Base-by-base conservation (phyloP, 495 filamentous ascomycete species). In the Venustampulla echinocandica region DNA sequence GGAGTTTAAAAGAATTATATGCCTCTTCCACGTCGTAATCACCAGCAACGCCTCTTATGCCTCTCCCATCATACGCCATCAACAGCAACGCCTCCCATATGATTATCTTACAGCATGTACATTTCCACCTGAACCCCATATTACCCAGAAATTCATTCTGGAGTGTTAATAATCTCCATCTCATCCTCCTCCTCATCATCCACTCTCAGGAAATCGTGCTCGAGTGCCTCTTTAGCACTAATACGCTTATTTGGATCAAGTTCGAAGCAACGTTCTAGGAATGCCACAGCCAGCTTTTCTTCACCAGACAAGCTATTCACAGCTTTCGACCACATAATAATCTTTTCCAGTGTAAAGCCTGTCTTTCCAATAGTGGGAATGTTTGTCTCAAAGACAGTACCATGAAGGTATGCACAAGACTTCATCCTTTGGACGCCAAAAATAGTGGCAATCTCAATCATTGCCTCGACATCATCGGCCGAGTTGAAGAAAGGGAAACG, bases 401-500 rank as follows among this genome's bases (percentile, higher is more conserved):
- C 92, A 56, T 98, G 92, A 48, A 95, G 69, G 21, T 80, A 70
- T 0, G 87, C 87, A n/a, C 80, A 82, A 11, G 73, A 59, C 51
- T 81, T 84, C 92, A 98, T 96, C 35, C 78, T 74, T 53, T 71
- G 74, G 13, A 71, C 74, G n/a, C 92, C 92, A 61, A 96, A 95
- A 36, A 97, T 93, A 43, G 87, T 92, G 14, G 90, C 83, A 52
- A 98, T 92, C 61, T 98, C 92, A 46, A 98, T 87, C 75, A 95
- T 84, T 21, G 93, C 92, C 57, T 98, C 92, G 40, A 98, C 79
- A 53, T 98, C 92, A 60, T 98, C 92, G 10, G 87, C 82, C 28
- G 85, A 90, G 66, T 98, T 95, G 73, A 98, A 98, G 68, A 98
- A 98, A 32, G 92, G 92, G 54, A 98, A 98, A 5, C 92, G 83